Conservation (phyloP, 108 stramenopile species). For the Skeletonema menzelii region DNA sequence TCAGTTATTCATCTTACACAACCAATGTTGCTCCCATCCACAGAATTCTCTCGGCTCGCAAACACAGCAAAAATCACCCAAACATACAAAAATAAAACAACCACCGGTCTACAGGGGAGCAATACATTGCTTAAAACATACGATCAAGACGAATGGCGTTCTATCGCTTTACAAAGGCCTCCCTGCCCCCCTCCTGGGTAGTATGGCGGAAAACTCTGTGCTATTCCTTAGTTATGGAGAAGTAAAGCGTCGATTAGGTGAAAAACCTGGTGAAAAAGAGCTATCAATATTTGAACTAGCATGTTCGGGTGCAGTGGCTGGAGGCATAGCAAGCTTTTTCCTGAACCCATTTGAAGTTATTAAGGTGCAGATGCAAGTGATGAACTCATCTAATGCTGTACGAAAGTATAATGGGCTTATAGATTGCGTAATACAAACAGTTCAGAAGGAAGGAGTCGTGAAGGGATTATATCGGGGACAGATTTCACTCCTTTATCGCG, state of each 20-base stretch:
- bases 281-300: constrained; percentile 40
- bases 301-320: constrained; percentile 43
- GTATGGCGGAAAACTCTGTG: constrained; percentile 58
- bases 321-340: constrained; percentile 34
- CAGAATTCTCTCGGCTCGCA: neutral
- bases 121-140: constrained; percentile 47
- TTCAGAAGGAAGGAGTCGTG: constrained; percentile 44
- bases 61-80: neutral
- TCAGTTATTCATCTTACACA: neutral
- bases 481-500: constrained; percentile 30
- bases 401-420: constrained; percentile 42
- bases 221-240: constrained; percentile 42
- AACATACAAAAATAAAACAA: neutral
- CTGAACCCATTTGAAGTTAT: constrained; percentile 52
- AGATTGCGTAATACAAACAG: constrained; percentile 49
- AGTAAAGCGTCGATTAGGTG: constrained; percentile 37
- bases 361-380: constrained; percentile 49
- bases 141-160: constrained; percentile 43
- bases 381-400: constrained; percentile 31
- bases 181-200: constrained; percentile 48
- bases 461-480: constrained; percentile 52
- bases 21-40: neutral
- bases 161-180: constrained; percentile 46
- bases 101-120: constrained; percentile 37
- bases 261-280: constrained; percentile 24